Evolutionary conservation across 345 rosid species (phyloP), one percentile per base, ranked within the genome.

Genomic region (Citrus glauca): DNA sequence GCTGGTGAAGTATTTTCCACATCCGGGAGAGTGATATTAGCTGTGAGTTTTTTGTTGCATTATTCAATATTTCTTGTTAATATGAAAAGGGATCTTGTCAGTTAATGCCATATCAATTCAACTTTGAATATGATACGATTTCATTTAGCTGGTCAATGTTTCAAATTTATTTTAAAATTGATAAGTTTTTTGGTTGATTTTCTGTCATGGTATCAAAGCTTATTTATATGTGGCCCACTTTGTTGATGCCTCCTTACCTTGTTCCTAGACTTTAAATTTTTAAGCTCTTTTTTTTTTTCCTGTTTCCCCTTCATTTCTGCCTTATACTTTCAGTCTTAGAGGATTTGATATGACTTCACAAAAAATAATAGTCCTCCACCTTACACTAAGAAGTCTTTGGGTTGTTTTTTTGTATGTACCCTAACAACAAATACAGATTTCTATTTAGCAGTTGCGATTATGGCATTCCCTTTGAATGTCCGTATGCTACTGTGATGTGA

Each of bases 1-100:
- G 97, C 98, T 53, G 97, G 94, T 28, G 99, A 95, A 84, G 83
- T 80, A 45, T 95, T 95, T 87, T 86, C 92, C 81, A 92, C 97
- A 81, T 88, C 89, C 57, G 99, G 99, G 76, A 91, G 99, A 78
- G 90, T 90, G 81, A 93, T 95, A 81, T 77, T 93, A 87, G 94
- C 89, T 50, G 99, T 94, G 83, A 88, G 98, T 89, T 77, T 62
- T 85, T 78, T 22, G 17, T 25, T 27, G 10, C 24, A 16, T 17
- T 11, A 27, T 45, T 69, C 7, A 22, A 9, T 38, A 17, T 33
- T 22, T 68, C 2, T 10, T 50, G 45, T 66, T 5, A n/a, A 53
- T 25, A 69, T 38, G 22, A 33, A 13, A 27, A 30, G 72, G 38
- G 62, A 67, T 16, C 19, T 2, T 71, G 25, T 62, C 28, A 9